Percentiles rank a stretch among this genome's conserved stretches.
These are phyloP conservation scores for Talaromyces proteolyticus DNA, from an alignment of 495 filamentous ascomycete genomes.

Conservation along the genomic window DNA sequence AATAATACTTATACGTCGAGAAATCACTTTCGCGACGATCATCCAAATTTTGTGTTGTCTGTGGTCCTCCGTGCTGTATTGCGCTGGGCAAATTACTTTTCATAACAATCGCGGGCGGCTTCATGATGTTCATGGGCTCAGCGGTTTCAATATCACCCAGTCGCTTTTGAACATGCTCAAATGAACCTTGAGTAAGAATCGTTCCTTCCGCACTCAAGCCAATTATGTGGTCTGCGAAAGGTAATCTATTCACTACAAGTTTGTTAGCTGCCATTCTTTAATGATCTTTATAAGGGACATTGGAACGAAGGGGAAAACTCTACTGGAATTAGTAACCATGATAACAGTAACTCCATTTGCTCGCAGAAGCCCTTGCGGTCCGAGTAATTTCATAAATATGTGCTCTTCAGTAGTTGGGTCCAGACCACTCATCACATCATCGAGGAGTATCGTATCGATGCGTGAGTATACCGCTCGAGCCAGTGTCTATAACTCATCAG, in stretches of 20 bases:
- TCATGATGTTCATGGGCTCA: neutral
- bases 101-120: neutral
- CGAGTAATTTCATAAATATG: slow-evolving; percentile 53
- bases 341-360: slow-evolving; percentile 37
- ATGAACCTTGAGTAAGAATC: slow-evolving; percentile 45
- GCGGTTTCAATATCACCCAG: neutral
- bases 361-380: slow-evolving; percentile 45
- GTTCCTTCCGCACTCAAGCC: slow-evolving; percentile 36
- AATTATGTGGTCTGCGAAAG: slow-evolving; percentile 46
- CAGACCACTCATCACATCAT: slow-evolving; percentile 56
- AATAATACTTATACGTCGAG: slow-evolving; percentile 53
- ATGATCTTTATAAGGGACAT: too few relatives aligned
- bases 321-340: slow-evolving; percentile 1
- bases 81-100: neutral
- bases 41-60: neutral
- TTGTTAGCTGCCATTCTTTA: too few relatives aligned
- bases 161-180: slow-evolving; percentile 22
- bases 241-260: slow-evolving; percentile 33
- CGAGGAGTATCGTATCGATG: slow-evolving; percentile 44
- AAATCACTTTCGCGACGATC: slow-evolving; percentile 43
- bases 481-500: slow-evolving; percentile 24
- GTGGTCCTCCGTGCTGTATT: neutral
- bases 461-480: slow-evolving; percentile 53
- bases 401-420: slow-evolving; percentile 54
- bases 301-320: neutral